Evolutionary conservation across 2,329 filamentous ascomycete genomes (phyloP).

Genomic region (Colletotrichum simmondsii): DNA sequence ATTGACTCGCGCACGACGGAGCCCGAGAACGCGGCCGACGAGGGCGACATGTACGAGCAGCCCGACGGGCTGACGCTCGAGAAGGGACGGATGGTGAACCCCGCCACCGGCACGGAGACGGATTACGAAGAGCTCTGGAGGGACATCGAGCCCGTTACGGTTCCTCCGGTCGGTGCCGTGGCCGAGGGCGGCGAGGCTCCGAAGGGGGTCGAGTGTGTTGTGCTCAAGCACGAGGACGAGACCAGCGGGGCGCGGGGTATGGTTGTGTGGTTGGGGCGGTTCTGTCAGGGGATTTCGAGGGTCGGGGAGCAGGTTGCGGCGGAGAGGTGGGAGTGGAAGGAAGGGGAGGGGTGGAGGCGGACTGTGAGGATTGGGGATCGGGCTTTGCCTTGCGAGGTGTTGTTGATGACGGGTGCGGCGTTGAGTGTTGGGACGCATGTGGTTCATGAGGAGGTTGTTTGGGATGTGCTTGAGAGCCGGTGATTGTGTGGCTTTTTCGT

Average conservation of each 20-base stretch:
- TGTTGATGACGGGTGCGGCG: constrained; percentile 33
- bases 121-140: constrained; percentile 77
- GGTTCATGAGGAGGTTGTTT: constrained; percentile 40
- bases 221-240: constrained; percentile 53
- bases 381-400: constrained; percentile 47
- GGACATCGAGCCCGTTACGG: constrained; percentile 49
- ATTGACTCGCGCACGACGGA: constrained; percentile 63
- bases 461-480: constrained; percentile 47
- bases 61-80: constrained; percentile 60
- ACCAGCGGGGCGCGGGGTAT: constrained; percentile 54
- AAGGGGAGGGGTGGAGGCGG: constrained; percentile 47
- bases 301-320: constrained; percentile 53
- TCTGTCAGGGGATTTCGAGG: constrained; percentile 66
- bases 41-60: constrained; percentile 65
- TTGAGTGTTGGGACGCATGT: constrained; percentile 37
- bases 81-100: constrained; percentile 69
- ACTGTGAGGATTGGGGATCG: constrained; percentile 47
- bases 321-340: constrained; percentile 65
- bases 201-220: constrained; percentile 43
- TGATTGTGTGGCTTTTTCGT: constrained; percentile 1
- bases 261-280: constrained; percentile 63
- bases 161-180: constrained; percentile 26
- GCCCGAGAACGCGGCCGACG: constrained; percentile 57
- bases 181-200: constrained; percentile 10
- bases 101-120: constrained; percentile 58